These are phyloP conservation scores for Colletotrichum sp. DNA, from an alignment of 2,329 filamentous ascomycete genomes.

Conservation along the genomic window DNA sequence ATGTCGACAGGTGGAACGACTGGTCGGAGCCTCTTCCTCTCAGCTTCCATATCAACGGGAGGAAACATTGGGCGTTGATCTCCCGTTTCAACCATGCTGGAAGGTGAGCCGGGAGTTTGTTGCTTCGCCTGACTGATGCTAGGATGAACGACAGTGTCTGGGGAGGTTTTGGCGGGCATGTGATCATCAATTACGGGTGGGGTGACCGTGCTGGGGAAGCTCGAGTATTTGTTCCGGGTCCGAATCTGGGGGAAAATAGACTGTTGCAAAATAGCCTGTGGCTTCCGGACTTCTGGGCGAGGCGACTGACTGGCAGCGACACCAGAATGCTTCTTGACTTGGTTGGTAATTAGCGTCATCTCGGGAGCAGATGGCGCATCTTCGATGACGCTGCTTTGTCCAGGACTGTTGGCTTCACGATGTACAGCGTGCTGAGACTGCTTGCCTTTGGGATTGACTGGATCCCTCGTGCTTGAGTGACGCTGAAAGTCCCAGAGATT, in stretches of 20 bases:
- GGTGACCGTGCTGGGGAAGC: background rate
- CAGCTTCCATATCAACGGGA: background rate
- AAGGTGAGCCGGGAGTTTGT: background rate
- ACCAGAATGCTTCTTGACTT: background rate
- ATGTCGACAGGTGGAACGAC: background rate
- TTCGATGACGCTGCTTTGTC: background rate
- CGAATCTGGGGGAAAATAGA: background rate
- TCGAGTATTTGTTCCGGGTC: background rate
- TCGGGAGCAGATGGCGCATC: background rate
- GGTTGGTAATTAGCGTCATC: background rate
- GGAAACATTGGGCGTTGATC: background rate
- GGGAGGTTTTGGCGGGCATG: background rate
- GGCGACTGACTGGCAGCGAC: background rate
- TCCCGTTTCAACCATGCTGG: background rate
- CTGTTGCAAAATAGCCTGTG: background rate
- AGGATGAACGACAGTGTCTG: background rate
- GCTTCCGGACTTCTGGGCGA: too few species aligned
- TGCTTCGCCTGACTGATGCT: background rate
- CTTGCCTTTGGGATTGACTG: background rate
- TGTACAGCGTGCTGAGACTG: background rate
- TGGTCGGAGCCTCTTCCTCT: background rate
- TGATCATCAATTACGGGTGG: background rate
- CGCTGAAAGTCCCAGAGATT: accelerated
- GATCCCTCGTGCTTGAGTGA: background rate
- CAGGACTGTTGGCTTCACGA: background rate